Evolutionary conservation across 2,329 filamentous ascomycete genomes (phyloP), one percentile per base, ranked within the genome.

Genomic region (Lachnellula willkommii): DNA sequence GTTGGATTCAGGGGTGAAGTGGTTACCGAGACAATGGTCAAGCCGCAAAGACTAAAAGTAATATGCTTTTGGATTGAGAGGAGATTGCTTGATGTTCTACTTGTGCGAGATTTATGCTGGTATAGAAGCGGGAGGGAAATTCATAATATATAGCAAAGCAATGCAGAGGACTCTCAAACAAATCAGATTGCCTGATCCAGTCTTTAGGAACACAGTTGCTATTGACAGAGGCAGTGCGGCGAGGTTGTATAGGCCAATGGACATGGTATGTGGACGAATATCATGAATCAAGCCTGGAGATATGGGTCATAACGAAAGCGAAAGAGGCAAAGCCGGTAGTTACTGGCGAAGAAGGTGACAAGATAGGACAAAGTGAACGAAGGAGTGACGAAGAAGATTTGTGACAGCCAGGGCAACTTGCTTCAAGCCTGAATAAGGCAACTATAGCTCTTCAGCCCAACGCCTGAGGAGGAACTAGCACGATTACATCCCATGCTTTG

Each of bases 381-480:
- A 15, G 15, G 35, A 45, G 20, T 11, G 35, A 24, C 22, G 11
- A 32, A 32, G 9, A 32, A 32, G 9, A 32, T 11, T 32, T 32
- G 36, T 22, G 35, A 22, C 11, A 40, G 48, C 36, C 24, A 39
- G 36, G 48, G 36, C 28, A 40, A 35, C 20, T 37, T 39, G 48
- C 20, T 39, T 24, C 20, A 24, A n/a, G 35, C 48, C 48, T 50
- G 48, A 50, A 15, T 39, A 26, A 50, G 48, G 48, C 48, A 50
- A 11, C 36, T 17, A 24, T 14, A 22, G 20, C 22, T 40, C 20
- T 26, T 50, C 36, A 50, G 48, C 48, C 36, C 15, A 20, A 39
- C 22, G 48, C 48, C 48, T 50, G 42, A 26, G 40, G 24, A 45
- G 35, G 28, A 15, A 17, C 46, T 26, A 52, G 46, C 26, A 14